A percentile compares a stretch with the other conserved stretches of the same genome.
Evolutionary conservation across 2,329 filamentous ascomycete genomes (phyloP).

Genomic region (Botrytis tulipae): DNA sequence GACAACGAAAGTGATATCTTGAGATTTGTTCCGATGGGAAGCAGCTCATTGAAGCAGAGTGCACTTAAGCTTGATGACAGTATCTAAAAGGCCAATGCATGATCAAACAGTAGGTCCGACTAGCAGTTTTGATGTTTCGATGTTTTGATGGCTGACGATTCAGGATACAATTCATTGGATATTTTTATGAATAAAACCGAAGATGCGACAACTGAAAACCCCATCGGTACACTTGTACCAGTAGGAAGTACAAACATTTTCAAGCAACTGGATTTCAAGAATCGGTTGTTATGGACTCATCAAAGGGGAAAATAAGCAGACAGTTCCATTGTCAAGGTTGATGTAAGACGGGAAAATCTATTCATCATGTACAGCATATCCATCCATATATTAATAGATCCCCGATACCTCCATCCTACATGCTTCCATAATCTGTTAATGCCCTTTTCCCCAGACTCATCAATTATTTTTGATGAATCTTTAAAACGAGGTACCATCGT

Average conservation of each 20-base stretch:
- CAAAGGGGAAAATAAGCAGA: background rate
- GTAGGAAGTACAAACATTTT: background rate
- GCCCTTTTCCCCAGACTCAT: background rate
- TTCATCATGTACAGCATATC: background rate
- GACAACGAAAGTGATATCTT: background rate
- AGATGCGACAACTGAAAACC: background rate
- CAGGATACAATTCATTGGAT: background rate
- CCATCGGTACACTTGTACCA: background rate
- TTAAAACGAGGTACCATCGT: background rate
- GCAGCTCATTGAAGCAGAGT: background rate
- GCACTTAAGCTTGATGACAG: background rate
- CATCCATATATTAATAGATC: background rate
- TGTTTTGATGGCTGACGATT: background rate
- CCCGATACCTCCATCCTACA: background rate
- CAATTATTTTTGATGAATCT: background rate
- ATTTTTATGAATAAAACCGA: background rate
- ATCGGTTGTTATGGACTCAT: background rate
- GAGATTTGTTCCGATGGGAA: background rate
- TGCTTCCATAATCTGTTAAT: background rate
- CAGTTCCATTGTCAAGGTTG: background rate
- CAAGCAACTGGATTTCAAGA: background rate
- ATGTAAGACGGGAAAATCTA: background rate
- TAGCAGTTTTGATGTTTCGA: background rate
- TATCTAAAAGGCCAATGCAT: background rate
- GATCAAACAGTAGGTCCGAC: background rate